Base-by-base conservation (phyloP, 2,329 filamentous ascomycete genomes). In the Fusarium robinianum region DNA sequence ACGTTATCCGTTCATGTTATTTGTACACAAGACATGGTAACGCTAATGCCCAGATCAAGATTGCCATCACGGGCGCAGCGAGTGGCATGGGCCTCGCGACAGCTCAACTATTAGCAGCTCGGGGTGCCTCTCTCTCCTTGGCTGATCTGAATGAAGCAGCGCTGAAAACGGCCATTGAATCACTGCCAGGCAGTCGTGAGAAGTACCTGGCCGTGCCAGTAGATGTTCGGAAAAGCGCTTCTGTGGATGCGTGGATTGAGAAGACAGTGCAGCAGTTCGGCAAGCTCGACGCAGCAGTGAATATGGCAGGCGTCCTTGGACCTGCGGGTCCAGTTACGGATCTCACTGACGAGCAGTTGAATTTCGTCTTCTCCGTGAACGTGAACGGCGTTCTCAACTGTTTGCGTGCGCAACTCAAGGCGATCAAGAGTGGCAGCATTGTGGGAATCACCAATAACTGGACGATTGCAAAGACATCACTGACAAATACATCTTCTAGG, bases 311-410 rank as follows among this genome's bases (percentile, higher is more conserved):
- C 11, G 49, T 54, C 33, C 26, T 46, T 4, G 11, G 18, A 5
- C 9, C 16, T 4, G 30, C 37, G 3, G 26, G n/a, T 1, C 24
- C 31, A 3, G 46, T 68, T 24, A 61, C 63, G 6, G 67, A 72
- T 23, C 63, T 69, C 1, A 64, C 67, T n/a, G 69, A 72, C 41
- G 61, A 63, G 25, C 66, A 71, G 22, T 77, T 69, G 70, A 64
- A 70, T 29, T 59, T 63, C 29, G 59, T 72, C 15, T 55, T 76
- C 37, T 51, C 57, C 10, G 69, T 76, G 9, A 77, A 77, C 55
- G 42, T 71, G 9, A 68, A 60, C 8, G 75, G 77, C 8, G 60
- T 74, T 30, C 74, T 78, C 65, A 71, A 75, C 36, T 77, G 74
- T 52, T 49, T 80, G 51, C 63, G 73, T 22, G 71, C 72, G 17